Conservation (phyloP, 2,329 filamentous ascomycete species). For the Sclerotinia trifoliorum region DNA sequence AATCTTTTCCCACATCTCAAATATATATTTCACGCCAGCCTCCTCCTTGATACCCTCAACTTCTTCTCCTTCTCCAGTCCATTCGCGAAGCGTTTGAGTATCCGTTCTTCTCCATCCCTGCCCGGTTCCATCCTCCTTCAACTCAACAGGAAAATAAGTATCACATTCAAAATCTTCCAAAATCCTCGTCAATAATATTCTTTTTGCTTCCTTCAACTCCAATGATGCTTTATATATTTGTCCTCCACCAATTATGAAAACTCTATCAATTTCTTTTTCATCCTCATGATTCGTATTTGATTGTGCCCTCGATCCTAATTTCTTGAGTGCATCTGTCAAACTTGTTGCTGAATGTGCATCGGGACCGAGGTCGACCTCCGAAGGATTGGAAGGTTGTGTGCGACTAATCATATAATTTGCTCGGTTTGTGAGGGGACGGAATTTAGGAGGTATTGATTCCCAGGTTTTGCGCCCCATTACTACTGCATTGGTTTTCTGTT, state of each 20-base stretch:
- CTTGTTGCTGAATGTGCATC: conserved; percentile 9
- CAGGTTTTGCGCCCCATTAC: conserved; percentile 99
- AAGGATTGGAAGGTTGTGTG: background rate
- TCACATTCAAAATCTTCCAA: conserved; percentile 72
- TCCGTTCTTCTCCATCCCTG: conserved; percentile 54
- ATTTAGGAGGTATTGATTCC: conserved; percentile 78
- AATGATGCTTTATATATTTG: conserved; percentile 79
- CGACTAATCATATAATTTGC: conserved; percentile 77
- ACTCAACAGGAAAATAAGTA: conserved; percentile 65
- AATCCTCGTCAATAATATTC: conserved; percentile 70
- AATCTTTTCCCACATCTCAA: conserved; percentile 69
- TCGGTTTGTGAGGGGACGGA: conserved; percentile 75
- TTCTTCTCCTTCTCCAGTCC: conserved; percentile 62
- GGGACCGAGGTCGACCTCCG: background rate
- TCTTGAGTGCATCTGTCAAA: background rate
- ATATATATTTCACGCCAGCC: conserved; percentile 64
- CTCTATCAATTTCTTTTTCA: conserved; percentile 8
- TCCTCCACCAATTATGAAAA: conserved; percentile 87
- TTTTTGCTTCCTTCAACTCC: conserved; percentile 52
- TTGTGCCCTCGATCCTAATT: background rate
- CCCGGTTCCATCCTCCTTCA: conserved; percentile 42
- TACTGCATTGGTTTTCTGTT: conserved; percentile 61
- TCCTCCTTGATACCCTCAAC: conserved; percentile 59
- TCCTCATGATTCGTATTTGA: background rate
- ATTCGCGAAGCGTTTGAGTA: conserved; percentile 56